Evolutionary conservation across 768 basidiomycete species (phyloP).

Genomic region (Leccinum barrowsii): DNA sequence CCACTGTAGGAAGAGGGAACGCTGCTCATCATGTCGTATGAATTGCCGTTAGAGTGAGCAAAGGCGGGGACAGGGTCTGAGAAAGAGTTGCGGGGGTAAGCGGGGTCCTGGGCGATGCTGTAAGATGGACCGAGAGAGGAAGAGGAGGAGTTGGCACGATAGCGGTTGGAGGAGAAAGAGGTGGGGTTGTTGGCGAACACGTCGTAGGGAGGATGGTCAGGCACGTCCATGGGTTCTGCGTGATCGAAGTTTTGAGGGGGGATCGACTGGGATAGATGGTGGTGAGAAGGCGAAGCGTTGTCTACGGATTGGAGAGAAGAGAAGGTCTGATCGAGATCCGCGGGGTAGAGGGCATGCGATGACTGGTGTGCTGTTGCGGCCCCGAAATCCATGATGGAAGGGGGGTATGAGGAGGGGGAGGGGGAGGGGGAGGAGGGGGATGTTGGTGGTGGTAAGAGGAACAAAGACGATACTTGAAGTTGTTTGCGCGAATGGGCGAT

Average conservation of each 20-base stretch:
- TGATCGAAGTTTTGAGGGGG: conserved; percentile 45
- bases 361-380: conserved; percentile 34
- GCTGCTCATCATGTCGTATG: conserved; percentile 65
- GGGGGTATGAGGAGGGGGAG: conserved; percentile 32
- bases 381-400: conserved; percentile 55
- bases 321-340: conserved; percentile 58
- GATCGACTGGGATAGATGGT: conserved; percentile 32
- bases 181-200: conserved; percentile 51
- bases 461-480: conserved; percentile 32
- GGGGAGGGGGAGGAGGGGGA: conserved; percentile 28
- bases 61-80: conserved; percentile 59
- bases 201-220: conserved; percentile 62
- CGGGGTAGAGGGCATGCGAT: conserved; percentile 42
- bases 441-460: conserved; percentile 31
- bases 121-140: conserved; percentile 62
- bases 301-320: conserved; percentile 43
- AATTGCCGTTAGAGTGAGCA: conserved; percentile 45
- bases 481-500: conserved; percentile 30
- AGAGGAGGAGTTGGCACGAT: conserved; percentile 68
- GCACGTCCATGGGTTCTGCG: conserved; percentile 50
- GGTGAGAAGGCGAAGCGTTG: conserved; percentile 36
- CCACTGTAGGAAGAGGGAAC: conserved; percentile 55
- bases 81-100: conserved; percentile 61
- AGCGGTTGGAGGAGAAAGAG: conserved; percentile 56
- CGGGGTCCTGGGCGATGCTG: conserved; percentile 48